A percentile compares a stretch with the other conserved stretches of the same genome.
Conservation (phyloP, 1,139 yeast species). For the Geotrichum aggregatum region DNA sequence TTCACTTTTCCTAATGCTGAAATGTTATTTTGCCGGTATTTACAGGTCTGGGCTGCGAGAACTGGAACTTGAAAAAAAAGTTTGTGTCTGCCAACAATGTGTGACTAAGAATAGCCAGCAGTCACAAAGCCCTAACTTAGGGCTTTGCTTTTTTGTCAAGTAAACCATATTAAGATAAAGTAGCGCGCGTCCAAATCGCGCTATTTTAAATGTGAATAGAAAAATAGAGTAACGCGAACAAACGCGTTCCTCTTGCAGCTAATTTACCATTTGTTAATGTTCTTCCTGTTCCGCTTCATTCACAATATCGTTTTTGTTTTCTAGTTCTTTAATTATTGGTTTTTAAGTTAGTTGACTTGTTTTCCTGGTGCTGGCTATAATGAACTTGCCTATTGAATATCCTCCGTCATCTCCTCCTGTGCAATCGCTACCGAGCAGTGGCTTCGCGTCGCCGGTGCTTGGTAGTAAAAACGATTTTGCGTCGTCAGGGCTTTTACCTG, state of each 20-base stretch:
- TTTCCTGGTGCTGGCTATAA: background rate
- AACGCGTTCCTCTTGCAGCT: background rate
- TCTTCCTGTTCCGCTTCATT: background rate
- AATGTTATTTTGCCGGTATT: background rate
- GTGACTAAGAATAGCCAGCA: background rate
- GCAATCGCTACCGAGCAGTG: background rate
- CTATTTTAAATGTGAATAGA: background rate
- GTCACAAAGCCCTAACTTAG: conserved; percentile 17
- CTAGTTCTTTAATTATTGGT: no score
- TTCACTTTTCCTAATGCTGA: background rate
- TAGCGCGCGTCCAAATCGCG: background rate
- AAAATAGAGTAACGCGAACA: background rate
- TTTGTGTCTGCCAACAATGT: background rate
- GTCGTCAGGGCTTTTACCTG: conserved; percentile 12
- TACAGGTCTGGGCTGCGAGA: background rate
- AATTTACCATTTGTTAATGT: background rate
- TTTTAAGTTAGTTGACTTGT: background rate
- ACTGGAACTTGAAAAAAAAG: background rate
- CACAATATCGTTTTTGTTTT: no score
- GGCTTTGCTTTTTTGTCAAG: conserved; percentile 1
- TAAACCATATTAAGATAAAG: background rate
- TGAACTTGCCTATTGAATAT: conserved; percentile 7
- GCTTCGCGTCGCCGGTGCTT: background rate
- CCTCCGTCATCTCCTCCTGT: conserved; percentile 17
- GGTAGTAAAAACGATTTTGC: background rate